Evolutionary conservation across 768 basidiomycete genomes (phyloP).

Genomic region (Boletus reticuloceps): DNA sequence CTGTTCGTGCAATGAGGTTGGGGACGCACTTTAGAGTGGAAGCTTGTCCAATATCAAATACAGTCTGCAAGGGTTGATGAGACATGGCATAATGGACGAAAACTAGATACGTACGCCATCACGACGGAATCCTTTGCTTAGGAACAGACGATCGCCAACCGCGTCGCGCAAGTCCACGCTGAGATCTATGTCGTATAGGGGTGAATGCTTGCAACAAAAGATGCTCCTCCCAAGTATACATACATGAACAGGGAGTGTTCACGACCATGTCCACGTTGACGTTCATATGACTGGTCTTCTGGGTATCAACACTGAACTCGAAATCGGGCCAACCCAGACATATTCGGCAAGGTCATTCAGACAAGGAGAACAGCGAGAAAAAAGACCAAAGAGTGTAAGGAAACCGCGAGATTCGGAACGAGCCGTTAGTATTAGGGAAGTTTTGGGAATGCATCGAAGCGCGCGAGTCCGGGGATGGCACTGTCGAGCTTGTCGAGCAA

Average conservation of each 20-base stretch:
- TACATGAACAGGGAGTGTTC: conserved; percentile 91
- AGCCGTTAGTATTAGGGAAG: conserved; percentile 70
- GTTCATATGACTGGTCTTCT: conserved; percentile 59
- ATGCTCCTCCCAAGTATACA: conserved; percentile 35
- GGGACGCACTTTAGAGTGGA: conserved; percentile 55
- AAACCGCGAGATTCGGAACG: conserved; percentile 80
- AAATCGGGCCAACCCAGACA: conserved; percentile 90
- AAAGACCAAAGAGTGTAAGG: conserved; percentile 69
- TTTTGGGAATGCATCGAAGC: conserved; percentile 88
- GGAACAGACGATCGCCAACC: conserved; percentile 86
- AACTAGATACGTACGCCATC: conserved; percentile 64
- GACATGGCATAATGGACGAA: neutral
- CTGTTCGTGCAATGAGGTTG: neutral
- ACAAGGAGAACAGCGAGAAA: conserved; percentile 70
- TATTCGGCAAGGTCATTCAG: conserved; percentile 89
- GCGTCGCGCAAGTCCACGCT: conserved; percentile 90
- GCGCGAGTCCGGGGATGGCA: conserved; percentile 53
- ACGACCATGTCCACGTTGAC: conserved; percentile 93
- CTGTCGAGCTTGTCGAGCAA: conserved; percentile 65
- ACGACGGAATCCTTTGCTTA: conserved; percentile 75
- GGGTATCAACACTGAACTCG: conserved; percentile 81
- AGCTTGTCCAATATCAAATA: conserved; percentile 82
- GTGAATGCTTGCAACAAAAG: neutral
- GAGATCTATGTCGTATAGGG: conserved; percentile 49
- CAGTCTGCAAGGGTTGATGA: conserved; percentile 43